Base-by-base conservation (phyloP, 805 yeast genomes). In the Priceomyces haplophilus region DNA sequence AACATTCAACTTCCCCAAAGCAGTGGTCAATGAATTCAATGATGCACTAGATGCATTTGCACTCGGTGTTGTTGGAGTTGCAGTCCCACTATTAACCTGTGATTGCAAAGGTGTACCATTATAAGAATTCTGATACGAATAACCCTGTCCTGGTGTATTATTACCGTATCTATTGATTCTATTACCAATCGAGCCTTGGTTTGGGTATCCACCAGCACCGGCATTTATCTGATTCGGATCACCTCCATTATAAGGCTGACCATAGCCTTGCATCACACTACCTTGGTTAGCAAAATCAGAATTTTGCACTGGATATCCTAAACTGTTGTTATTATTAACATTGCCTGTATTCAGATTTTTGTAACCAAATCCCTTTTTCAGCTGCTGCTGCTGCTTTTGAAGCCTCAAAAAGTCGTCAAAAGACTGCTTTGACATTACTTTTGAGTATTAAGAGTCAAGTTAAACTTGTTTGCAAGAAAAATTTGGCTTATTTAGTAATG, bases 11-110 rank as follows among this genome's bases (percentile, higher is more conserved):
- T 83, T 83, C 41, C 75, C 76, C 59, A 89, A 72, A 3, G 93
- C 86, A 30, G 83, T 77, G 52, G 79, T 78, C 46, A 89, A 70
- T 4, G 90, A 83, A 10, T 88, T 68, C 53, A 90, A 71, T 2
- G 96, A 85, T 3, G 87, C 74, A 7, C 89, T 78, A 4, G 91
- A 81, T n/a, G 66, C 64, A 19, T 60, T 61, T 7, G 68, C 61
- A 37, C 58, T 59, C 7, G 66, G 65, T 12, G 60, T 52, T 24
- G 56, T 59, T 18, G 70, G 67, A 18, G 68, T 65, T 15, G 59
- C 56, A 24, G 55, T 46, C 15, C 75, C 75, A 45, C 72, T 65
- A 24, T 64, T 58, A 11, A 68, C 64, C 12, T 52, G 43, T 0
- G 71, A 65, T 5, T 51, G 61, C 15, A 50, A 34, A 2, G 69